Percentiles rank a stretch among this genome's conserved stretches.
Evolutionary conservation across 2,329 filamentous ascomycete species (phyloP).

Genomic region (Colletotrichum plurivorum): DNA sequence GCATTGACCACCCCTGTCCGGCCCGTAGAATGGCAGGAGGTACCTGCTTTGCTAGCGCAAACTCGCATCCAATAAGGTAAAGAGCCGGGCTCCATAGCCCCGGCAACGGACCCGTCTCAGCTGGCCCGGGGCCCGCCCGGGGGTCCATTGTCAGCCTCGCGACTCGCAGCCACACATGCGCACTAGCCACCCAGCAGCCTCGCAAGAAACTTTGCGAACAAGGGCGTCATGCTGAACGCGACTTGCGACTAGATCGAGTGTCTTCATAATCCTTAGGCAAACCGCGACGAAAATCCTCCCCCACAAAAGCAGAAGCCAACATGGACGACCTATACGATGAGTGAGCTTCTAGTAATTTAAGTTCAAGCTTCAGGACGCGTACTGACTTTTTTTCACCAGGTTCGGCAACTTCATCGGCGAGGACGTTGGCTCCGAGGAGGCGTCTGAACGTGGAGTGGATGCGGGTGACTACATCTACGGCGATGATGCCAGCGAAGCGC

Average conservation of each 20-base stretch:
- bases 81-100: background rate
- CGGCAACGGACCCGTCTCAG: too few species aligned
- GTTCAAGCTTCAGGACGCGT: background rate
- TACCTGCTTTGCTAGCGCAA: constrained; percentile 31
- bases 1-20: constrained; percentile 20
- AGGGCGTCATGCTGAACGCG: constrained; percentile 36
- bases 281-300: constrained; percentile 5
- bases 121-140: too few species aligned
- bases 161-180: constrained; percentile 37
- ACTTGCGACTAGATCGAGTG: constrained; percentile 22
- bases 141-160: constrained; percentile 34
- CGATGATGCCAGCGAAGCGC: constrained; percentile 77
- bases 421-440: constrained; percentile 86
- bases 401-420: constrained; percentile 99
- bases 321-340: constrained; percentile 99
- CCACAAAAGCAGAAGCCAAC: constrained; percentile 44
- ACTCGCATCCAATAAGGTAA: constrained; percentile 6
- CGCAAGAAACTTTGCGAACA: constrained; percentile 41
- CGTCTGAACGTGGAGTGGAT: constrained; percentile 82
- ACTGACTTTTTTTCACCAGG: constrained; percentile 61
- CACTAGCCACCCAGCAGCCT: constrained; percentile 34
- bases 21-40: background rate
- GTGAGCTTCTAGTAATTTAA: constrained; percentile 60
- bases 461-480: constrained; percentile 86
- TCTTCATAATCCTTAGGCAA: constrained; percentile 21